These are phyloP conservation scores for Pestalotiopsis sp. DNA, from an alignment of 2,329 filamentous ascomycete species.

Conservation along the genomic window DNA sequence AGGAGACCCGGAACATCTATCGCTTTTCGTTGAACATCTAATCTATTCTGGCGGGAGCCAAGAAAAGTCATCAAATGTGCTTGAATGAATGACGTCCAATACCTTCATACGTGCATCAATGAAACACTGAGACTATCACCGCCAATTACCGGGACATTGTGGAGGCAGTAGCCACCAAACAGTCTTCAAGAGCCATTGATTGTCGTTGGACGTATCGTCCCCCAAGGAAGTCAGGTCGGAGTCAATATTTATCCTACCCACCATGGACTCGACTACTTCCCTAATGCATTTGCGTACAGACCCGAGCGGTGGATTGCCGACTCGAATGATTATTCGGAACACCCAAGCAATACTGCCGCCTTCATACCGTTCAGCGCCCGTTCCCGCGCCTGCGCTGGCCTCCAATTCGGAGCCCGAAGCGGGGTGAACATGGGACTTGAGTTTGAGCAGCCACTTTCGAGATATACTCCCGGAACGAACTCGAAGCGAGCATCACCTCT, in stretches of 20 bases:
- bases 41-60: no score
- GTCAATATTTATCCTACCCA: not conserved
- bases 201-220: not conserved
- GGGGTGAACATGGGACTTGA: no score
- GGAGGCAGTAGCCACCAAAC: not conserved
- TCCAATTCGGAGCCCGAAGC: not conserved
- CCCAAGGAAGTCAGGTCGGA: not conserved
- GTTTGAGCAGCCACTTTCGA: no score
- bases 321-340: not conserved
- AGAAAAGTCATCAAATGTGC: no score
- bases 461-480: no score
- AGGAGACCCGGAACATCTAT: no score
- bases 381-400: not conserved
- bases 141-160: not conserved
- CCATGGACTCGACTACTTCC: not conserved
- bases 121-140: not conserved
- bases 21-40: no score
- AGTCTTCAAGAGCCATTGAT: not conserved
- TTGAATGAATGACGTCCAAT: no score
- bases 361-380: not conserved
- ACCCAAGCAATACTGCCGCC: not conserved
- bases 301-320: not conserved
- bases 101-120: not conserved
- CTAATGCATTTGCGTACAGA: not conserved
- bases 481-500: no score